These are phyloP conservation scores for Phaseolus lunatus DNA, from an alignment of 306 rosid species.

Conservation along the genomic window DNA sequence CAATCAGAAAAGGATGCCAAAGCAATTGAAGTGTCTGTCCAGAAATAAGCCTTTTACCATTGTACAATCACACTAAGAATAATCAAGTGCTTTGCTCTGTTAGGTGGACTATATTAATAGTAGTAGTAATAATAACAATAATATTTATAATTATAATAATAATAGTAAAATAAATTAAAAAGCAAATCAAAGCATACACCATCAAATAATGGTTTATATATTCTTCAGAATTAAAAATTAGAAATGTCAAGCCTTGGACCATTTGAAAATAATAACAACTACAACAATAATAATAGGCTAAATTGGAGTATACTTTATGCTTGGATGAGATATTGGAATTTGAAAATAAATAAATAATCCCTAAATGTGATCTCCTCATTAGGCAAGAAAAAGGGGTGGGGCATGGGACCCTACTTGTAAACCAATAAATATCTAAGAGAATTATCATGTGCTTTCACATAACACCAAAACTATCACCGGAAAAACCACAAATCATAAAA, in stretches of 20 bases:
- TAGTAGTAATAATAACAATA: too few species aligned
- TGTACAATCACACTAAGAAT: too few species aligned
- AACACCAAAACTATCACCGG: not conserved
- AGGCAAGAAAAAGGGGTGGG: not conserved
- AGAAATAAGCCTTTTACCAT: not conserved
- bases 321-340: not conserved
- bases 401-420: not conserved
- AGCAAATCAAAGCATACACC: not conserved
- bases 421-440: too few species aligned
- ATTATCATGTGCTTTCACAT: not conserved
- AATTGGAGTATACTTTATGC: not conserved
- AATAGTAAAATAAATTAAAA: not conserved
- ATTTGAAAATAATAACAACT: too few species aligned
- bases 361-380: not conserved
- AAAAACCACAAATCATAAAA: not conserved
- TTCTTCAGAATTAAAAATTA: not conserved
- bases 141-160: not conserved
- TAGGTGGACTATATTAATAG: not conserved
- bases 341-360: not conserved
- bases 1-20: not conserved
- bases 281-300: too few species aligned
- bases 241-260: too few species aligned
- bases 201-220: not conserved
- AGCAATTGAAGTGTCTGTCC: constrained; percentile 5
- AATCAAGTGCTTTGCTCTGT: too few species aligned